phyloP scores from a whole-genome alignment of 768 basidiomycete genomes.

The Suillus subaureus region DNA sequence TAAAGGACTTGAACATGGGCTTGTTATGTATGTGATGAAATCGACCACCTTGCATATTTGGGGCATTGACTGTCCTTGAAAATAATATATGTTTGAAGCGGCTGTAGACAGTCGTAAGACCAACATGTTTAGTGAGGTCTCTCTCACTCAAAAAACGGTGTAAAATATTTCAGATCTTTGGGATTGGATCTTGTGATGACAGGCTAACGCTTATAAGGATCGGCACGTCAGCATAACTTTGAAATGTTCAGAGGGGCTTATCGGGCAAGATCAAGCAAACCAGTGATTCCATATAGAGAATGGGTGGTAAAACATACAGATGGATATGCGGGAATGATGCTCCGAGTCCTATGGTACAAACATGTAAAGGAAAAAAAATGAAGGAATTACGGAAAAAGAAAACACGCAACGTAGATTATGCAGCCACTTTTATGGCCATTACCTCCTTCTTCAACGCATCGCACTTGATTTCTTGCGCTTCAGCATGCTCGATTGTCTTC shows the following conservation, averaged over 20 bases:
- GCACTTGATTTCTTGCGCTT: slow-evolving; percentile 56
- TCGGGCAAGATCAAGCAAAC: not conserved
- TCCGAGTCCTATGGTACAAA: slow-evolving; percentile 4
- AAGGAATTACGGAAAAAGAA: not conserved
- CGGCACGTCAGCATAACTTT: not conserved
- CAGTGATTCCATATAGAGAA: not conserved
- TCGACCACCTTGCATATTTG: not conserved
- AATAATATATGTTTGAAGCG: not conserved
- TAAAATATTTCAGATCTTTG: not conserved
- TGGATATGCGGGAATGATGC: slow-evolving; percentile 5
- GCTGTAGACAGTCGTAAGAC: not conserved
- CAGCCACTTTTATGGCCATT: slow-evolving; percentile 23
- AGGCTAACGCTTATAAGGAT: not conserved
- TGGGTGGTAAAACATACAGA: slow-evolving; percentile 7
- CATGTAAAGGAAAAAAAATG: not conserved
- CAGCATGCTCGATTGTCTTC: slow-evolving; percentile 62
- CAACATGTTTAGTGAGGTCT: not conserved
- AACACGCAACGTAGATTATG: slow-evolving; percentile 14
- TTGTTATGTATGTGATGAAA: too few relatives aligned
- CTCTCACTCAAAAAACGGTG: not conserved
- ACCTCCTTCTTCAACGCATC: slow-evolving; percentile 50
- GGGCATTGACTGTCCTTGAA: not conserved
- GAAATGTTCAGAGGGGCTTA: not conserved
- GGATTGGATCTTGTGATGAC: not conserved
- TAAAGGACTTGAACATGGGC: not conserved